A percentile compares a stretch with the other conserved stretches of the same genome.
These are phyloP conservation scores for Miscanthus sacchariflorus DNA, from an alignment of 202 grass and related monocot species.

Conservation along the genomic window DNA sequence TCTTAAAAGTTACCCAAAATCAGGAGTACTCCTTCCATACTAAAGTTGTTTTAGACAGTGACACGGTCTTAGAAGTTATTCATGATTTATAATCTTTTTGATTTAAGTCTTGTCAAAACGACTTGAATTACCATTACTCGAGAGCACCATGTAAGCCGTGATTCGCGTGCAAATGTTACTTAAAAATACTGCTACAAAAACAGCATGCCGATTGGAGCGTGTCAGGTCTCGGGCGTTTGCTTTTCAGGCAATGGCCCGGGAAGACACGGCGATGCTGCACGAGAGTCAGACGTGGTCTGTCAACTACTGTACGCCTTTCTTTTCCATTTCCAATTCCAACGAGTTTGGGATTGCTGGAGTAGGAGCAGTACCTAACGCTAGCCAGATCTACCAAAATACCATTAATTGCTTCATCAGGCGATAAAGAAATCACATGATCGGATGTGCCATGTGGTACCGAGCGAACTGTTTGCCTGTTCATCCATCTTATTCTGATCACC, in stretches of 20 bases:
- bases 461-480: not conserved
- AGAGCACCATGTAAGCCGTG: not conserved
- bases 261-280: not conserved
- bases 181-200: not conserved
- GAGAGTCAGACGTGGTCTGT: not conserved
- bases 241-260: slow-evolving; percentile 1
- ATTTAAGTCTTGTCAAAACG: too few species aligned
- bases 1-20: too few species aligned
- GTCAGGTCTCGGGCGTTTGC: not conserved
- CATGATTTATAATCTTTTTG: too few species aligned
- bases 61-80: too few species aligned
- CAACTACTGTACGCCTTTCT: too few species aligned
- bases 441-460: not conserved
- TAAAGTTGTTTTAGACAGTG: too few species aligned
- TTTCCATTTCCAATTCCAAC: not conserved
- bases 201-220: not conserved
- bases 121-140: too few species aligned
- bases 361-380: slow-evolving; percentile 3
- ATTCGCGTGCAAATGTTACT: not conserved
- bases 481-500: not conserved
- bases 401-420: not conserved
- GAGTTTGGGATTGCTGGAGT: not conserved
- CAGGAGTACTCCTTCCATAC: too few species aligned
- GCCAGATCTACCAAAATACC: slow-evolving; percentile 1
- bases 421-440: slow-evolving; percentile 15